Evolutionary conservation across 345 rosid species (phyloP), one percentile per base, ranked within the genome.

Genomic region (Dimocarpus longan): DNA sequence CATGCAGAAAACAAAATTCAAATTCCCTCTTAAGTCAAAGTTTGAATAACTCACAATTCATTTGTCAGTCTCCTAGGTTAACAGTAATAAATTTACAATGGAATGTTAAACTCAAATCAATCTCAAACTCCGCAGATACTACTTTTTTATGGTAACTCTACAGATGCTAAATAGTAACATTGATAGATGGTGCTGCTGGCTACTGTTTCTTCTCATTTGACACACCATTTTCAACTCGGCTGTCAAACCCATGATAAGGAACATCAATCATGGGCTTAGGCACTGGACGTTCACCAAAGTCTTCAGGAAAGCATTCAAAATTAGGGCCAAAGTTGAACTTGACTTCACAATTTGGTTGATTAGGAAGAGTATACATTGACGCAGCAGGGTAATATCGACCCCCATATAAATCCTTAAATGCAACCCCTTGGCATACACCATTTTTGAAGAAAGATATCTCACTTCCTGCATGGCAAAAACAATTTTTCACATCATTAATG

Each of bases 301-400:
- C 92, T 73, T 85, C 89, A 0, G 97, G 97, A 77, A 87, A 90
- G 80, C 50, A 83, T 59, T 91, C 97, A 80, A 94, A 94, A 71
- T 90, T 85, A 5, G 98, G 99, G 57, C 99, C 99, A 71, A 94
- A 96, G 87, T 94, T 94, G 86, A 96, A 96, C 88, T 85, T 93
- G 78, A 96, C 98, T 24, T 73, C 79, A 83, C 98, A 94, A 68
- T 91, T 94, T 74, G 97, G 90, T 84, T 94, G 97, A 80, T 88
- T 85, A 10, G 98, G 98, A 78, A 96, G 98, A 70, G 98, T 94
- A 81, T 96, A 96, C 98, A 94, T 93, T 39, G 99, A 96, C 76
- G 99, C 99, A 85, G 99, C 97, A 57, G 99, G 98, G 84, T 89
- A 93, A 82, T 96, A 94, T 81, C 90, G 93, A 68, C 97, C 97